These are phyloP conservation scores for Trypanosoma brucei DNA, from an alignment of 208 protist species.

Conservation along the genomic window DNA sequence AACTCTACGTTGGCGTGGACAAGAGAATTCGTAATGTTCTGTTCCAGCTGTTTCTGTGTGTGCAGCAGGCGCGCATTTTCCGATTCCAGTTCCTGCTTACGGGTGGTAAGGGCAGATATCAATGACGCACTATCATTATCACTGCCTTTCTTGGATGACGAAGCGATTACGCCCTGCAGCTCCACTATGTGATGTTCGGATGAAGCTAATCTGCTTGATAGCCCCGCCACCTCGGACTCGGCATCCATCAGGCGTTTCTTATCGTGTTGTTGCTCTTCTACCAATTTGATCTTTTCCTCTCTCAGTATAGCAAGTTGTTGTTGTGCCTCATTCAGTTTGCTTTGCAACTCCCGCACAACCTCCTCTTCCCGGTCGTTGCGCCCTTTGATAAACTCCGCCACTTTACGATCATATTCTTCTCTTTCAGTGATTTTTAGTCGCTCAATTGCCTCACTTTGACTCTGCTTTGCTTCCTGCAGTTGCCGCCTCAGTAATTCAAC, in stretches of 20 bases:
- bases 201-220: constrained; percentile 7
- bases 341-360: constrained; percentile 5
- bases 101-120: constrained; percentile 10
- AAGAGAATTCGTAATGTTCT: constrained; percentile 23
- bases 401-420: not conserved
- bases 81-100: constrained; percentile 20
- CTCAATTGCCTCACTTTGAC: constrained; percentile 2
- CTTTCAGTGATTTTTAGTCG: not conserved
- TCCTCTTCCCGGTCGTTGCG: constrained; percentile 1
- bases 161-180: not conserved
- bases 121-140: constrained; percentile 3
- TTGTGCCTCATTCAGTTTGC: constrained; percentile 7
- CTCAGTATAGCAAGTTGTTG: not conserved
- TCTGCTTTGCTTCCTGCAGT: constrained; percentile 6
- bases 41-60: constrained; percentile 23
- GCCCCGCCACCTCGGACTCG: not conserved
- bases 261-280: constrained; percentile 6
- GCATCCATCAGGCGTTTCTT: constrained; percentile 3
- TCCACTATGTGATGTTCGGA: not conserved
- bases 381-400: constrained; percentile 1
- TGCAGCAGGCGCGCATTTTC: constrained; percentile 5
- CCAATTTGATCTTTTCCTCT: not conserved
- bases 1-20: constrained; percentile 13
- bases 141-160: not conserved
- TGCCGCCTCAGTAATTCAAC: not conserved